Percentiles rank a stretch among this genome's conserved stretches.
These are phyloP conservation scores for Cladosporium austrohemisphaericum DNA, from an alignment of 2,329 filamentous ascomycete species.

Conservation along the genomic window DNA sequence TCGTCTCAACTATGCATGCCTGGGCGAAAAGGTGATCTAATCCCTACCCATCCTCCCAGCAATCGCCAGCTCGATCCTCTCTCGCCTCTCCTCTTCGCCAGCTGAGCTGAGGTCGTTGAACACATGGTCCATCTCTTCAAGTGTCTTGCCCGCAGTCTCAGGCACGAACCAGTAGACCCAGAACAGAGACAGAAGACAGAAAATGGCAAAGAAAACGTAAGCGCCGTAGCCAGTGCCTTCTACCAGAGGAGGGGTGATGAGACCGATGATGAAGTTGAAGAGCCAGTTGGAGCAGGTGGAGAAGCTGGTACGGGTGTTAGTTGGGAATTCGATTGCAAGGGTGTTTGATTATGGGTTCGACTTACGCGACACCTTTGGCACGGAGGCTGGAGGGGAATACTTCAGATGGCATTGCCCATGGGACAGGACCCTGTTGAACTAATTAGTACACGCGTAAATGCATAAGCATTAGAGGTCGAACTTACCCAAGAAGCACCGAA, in stretches of 20 bases:
- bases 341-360: neutral
- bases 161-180: constrained; percentile 56
- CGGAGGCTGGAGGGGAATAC: constrained; percentile 59
- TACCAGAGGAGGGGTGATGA: constrained; percentile 32
- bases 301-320: constrained; percentile 30
- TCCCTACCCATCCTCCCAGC: constrained; percentile 16
- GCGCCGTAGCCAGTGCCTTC: constrained; percentile 55
- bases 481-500: constrained; percentile 43
- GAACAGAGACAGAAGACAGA: constrained; percentile 47
- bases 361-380: constrained; percentile 59
- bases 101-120: constrained; percentile 33
- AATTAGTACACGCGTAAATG: too few relatives aligned
- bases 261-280: constrained; percentile 57
- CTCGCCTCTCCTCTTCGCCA: constrained; percentile 25
- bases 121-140: constrained; percentile 16
- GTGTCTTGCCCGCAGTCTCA: constrained; percentile 34
- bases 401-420: constrained; percentile 17
- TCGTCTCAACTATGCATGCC: too few relatives aligned
- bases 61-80: constrained; percentile 26
- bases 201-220: constrained; percentile 59
- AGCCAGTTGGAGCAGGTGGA: constrained; percentile 63
- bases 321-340: neutral
- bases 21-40: too few relatives aligned
- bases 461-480: too few relatives aligned
- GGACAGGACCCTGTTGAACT: constrained; percentile 10